A percentile compares a stretch with the other conserved stretches of the same genome.
phyloP scores from a whole-genome alignment of 495 filamentous ascomycete species.

The Parmelia sp. region DNA sequence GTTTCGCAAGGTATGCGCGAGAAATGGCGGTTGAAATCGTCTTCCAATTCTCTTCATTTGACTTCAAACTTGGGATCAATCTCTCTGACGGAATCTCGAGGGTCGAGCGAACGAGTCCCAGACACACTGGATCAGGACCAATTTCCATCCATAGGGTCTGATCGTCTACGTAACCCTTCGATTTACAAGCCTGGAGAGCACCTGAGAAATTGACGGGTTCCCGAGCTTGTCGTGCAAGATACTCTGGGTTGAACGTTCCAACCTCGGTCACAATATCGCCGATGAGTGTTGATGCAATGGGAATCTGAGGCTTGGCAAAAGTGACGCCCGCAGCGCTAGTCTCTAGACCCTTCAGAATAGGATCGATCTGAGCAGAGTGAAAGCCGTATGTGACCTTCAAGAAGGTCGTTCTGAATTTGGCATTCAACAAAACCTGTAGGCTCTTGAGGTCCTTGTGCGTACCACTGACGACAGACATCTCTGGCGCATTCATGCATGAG shows the following conservation, averaged over 20 bases:
- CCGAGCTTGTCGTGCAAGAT: conserved; percentile 20
- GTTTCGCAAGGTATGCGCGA: conserved; percentile 47
- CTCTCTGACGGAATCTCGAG: conserved; percentile 31
- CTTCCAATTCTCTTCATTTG: conserved; percentile 42
- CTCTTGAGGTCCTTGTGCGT: not conserved
- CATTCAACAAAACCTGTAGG: conserved; percentile 6
- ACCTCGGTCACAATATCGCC: conserved; percentile 51
- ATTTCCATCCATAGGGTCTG: conserved; percentile 43
- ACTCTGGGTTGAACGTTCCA: conserved; percentile 41
- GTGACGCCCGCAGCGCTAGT: conserved; percentile 47
- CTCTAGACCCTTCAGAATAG: conserved; percentile 64
- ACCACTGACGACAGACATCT: conserved; percentile 31
- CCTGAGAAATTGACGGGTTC: conserved; percentile 24
- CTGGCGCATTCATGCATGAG: conserved; percentile 35
- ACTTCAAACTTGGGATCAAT: conserved; percentile 29
- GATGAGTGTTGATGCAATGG: conserved; percentile 64
- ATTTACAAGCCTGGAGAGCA: conserved; percentile 34
- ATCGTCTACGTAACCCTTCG: conserved; percentile 42
- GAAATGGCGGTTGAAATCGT: conserved; percentile 46
- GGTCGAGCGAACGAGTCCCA: conserved; percentile 49
- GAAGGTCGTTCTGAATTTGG: not conserved
- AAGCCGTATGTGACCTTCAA: conserved; percentile 71
- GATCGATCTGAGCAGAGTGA: conserved; percentile 72
- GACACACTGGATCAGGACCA: conserved; percentile 53
- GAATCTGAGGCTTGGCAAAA: conserved; percentile 54